phyloP scores from a whole-genome alignment of 108 stramenopile species.

The Halocafeteria seosinensis region DNA sequence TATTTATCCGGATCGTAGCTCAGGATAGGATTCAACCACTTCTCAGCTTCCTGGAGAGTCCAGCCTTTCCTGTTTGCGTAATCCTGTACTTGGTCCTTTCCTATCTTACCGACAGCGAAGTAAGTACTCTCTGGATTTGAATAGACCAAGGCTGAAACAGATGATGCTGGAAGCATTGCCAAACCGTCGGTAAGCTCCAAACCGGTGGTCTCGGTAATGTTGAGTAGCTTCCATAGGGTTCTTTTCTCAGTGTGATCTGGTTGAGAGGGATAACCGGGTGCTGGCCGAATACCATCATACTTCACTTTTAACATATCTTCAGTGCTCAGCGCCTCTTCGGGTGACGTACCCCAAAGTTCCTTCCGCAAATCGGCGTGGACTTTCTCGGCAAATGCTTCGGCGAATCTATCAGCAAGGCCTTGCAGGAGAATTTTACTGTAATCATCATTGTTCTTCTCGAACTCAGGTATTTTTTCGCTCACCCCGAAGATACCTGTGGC shows the following conservation, averaged over 20 bases:
- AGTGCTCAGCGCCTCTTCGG: constrained; percentile 41
- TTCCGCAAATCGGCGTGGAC: constrained; percentile 80
- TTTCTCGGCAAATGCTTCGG: constrained; percentile 98
- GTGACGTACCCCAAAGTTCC: constrained; percentile 91
- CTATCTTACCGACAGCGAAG: constrained; percentile 94
- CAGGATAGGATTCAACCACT: constrained; percentile 90
- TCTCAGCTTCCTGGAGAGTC: constrained; percentile 57
- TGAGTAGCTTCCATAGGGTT: constrained; percentile 84
- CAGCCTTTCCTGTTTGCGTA: constrained; percentile 83
- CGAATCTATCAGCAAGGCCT: constrained; percentile 88
- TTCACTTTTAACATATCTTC: constrained; percentile 90
- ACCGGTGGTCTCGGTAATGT: constrained; percentile 73
- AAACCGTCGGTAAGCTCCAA: constrained; percentile 74
- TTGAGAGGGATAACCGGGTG: constrained; percentile 96
- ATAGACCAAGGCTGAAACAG: constrained; percentile 90
- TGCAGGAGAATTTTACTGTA: constrained; percentile 98
- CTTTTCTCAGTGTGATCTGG: constrained; percentile 98
- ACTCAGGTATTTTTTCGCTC: not conserved
- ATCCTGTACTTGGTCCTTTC: constrained; percentile 91
- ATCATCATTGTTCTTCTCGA: constrained; percentile 72
- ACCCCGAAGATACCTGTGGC: constrained; percentile 6
- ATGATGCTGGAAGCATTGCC: constrained; percentile 93
- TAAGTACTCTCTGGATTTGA: constrained; percentile 80
- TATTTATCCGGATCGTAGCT: constrained; percentile 73
- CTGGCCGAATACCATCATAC: constrained; percentile 96